Evolutionary conservation across 2,329 filamentous ascomycete genomes (phyloP).

Genomic region (Fusarium pininemorale): DNA sequence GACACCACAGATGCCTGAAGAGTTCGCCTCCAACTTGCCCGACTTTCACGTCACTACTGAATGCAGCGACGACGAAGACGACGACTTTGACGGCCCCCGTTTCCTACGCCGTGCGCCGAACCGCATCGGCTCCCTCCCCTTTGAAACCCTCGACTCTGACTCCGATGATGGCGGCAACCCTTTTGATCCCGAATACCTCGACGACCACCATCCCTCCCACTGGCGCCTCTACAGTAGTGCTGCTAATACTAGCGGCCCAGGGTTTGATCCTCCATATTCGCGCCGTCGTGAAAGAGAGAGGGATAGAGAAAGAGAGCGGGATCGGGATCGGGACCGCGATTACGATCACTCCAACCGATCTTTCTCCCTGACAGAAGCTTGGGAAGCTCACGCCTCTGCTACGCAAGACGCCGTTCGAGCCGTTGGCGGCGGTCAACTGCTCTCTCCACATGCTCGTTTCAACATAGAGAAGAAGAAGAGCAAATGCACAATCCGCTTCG

Average conservation of each 20-base stretch:
- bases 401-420: conserved; percentile 66
- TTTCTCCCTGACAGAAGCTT: conserved; percentile 45
- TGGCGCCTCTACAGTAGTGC: conserved; percentile 37
- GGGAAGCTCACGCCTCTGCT: conserved; percentile 60
- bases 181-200: conserved; percentile 43
- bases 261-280: conserved; percentile 22
- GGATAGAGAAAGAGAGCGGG: conserved; percentile 26
- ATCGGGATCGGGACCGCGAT: conserved; percentile 22
- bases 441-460: conserved; percentile 82
- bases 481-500: conserved; percentile 87
- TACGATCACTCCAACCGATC: conserved; percentile 34
- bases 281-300: conserved; percentile 29
- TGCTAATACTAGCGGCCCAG: conserved; percentile 17
- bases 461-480: conserved; percentile 84
- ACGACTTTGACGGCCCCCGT: conserved; percentile 42
- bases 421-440: conserved; percentile 67
- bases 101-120: conserved; percentile 56
- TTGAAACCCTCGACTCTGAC: conserved; percentile 58
- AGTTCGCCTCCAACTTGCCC: conserved; percentile 59
- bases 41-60: conserved; percentile 67
- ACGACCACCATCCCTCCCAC: conserved; percentile 39
- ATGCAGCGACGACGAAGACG: conserved; percentile 68
- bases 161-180: conserved; percentile 44
- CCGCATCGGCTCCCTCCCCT: conserved; percentile 64
- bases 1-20: conserved; percentile 64